Base-by-base conservation (phyloP, 345 rosid species). In the Capsella bursapastoris region DNA sequence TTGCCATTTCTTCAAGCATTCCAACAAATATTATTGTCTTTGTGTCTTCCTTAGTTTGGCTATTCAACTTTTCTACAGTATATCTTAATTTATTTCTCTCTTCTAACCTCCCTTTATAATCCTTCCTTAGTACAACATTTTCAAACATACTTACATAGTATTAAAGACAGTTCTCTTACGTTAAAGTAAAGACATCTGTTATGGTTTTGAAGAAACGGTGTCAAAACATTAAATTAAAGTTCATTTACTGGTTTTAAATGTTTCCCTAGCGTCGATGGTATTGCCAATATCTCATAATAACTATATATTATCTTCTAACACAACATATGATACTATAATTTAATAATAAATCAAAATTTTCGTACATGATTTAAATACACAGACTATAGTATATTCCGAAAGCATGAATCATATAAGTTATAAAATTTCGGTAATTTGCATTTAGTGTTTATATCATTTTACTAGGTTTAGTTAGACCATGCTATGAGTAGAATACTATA, bases 1-100 rank as follows among this genome's bases (percentile, higher is more conserved):
- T 73, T 73, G 77, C 71, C 71, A 45, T 45, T 27, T 64, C 71
- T 65, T 56, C 66, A 65, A 65, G 61, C 53, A 73, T 56, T 25
- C 57, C 64, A 56, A 51, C 68, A 34, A 22, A 8, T 6, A 51
- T 50, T 37, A 29, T 49, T 49, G 32, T 50, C 18, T 22, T 22
- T 22, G 25, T 40, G n/a, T 59, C 16, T 34, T 15, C 1, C 2
- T 37, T 48, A 13, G 25, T 48, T 34, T 59, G 11, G 25, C n/a
- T 8, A 15, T 9, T n/a, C 13, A 68, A 71, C 31, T 50, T 55
- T 12, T 53, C 5, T 43, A 22, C 25, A 22, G 2, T 22, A 4
- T 15, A 16, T n/a, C 7, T 38, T 14, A 58, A 3, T 6, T 50
- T 4, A 22, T 13, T 3, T 37, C 9, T 35, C 40, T 8, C 41